phyloP scores from a whole-genome alignment of 2,329 filamentous ascomycete genomes.

The Drechslera avenae region DNA sequence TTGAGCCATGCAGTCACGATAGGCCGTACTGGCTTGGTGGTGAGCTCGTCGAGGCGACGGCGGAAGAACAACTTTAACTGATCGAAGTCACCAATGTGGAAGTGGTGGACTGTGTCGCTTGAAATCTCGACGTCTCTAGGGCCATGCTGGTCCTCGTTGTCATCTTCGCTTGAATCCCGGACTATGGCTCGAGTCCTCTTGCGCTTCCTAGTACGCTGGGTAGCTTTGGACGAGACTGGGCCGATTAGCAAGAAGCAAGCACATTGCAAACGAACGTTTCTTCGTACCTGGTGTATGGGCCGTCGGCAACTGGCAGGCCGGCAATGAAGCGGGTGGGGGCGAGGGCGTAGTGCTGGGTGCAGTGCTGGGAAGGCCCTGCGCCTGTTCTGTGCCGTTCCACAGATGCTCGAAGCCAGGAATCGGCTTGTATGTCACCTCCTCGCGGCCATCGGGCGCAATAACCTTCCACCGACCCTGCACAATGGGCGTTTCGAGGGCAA shows the following conservation, averaged over 20 bases:
- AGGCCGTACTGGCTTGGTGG: slow-evolving; percentile 39
- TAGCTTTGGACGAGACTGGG: not conserved
- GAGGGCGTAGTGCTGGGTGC: not conserved
- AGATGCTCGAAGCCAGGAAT: slow-evolving; percentile 35
- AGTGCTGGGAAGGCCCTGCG: not conserved
- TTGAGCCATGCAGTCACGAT: slow-evolving; percentile 44
- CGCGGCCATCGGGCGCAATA: slow-evolving; percentile 27
- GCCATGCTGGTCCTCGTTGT: slow-evolving; percentile 2
- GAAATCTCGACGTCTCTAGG: slow-evolving; percentile 9
- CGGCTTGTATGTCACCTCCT: slow-evolving; percentile 26
- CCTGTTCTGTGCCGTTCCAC: slow-evolving; percentile 13
- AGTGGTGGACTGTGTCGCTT: slow-evolving; percentile 18
- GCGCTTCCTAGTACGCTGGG: slow-evolving; percentile 11
- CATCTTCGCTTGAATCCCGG: slow-evolving; percentile 4
- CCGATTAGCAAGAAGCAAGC: slow-evolving; percentile 15
- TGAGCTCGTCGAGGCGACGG: slow-evolving; percentile 36
- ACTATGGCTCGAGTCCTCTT: slow-evolving; percentile 22
- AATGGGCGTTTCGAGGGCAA: slow-evolving; percentile 27
- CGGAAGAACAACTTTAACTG: slow-evolving; percentile 30
- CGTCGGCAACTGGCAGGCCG: not conserved
- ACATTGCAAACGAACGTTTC: not conserved
- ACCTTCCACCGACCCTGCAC: slow-evolving; percentile 22
- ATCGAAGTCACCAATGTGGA: slow-evolving; percentile 36
- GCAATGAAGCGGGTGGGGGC: not conserved
- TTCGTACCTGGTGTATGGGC: slow-evolving; percentile 15